Conservation (phyloP, 768 basidiomycete species). For the Kwoniella newhampshirensis region DNA sequence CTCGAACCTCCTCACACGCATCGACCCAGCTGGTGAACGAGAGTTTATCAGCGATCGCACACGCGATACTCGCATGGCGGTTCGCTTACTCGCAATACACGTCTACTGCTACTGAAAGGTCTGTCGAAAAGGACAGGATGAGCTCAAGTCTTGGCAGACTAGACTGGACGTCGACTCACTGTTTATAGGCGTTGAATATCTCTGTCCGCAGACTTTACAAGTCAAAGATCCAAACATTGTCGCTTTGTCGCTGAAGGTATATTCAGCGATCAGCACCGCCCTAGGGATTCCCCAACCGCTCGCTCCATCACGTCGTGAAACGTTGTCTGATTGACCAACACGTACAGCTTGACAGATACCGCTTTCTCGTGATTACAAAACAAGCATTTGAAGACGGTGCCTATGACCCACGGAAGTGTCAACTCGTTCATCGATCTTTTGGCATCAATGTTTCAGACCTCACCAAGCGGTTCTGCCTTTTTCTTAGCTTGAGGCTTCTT, state of each 20-base stretch:
- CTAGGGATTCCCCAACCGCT: conserved; percentile 71
- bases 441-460: not conserved
- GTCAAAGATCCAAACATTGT: conserved; percentile 77
- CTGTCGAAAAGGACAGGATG: conserved; percentile 9
- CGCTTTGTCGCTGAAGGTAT: conserved; percentile 40
- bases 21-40: conserved; percentile 45
- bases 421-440: not conserved
- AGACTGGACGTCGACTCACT: conserved; percentile 25
- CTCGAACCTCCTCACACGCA: conserved; percentile 46
- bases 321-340: too few relatives aligned
- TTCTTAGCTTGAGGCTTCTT: conserved; percentile 43
- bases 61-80: too few relatives aligned
- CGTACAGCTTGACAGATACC: conserved; percentile 43
- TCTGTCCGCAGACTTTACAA: conserved; percentile 76
- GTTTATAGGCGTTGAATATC: conserved; percentile 87
- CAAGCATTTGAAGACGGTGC: conserved; percentile 50
- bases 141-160: conserved; percentile 12
- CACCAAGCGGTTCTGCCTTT: conserved; percentile 24
- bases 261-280: conserved; percentile 63
- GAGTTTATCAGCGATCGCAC: conserved; percentile 3
- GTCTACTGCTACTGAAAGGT: conserved; percentile 24
- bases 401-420: conserved; percentile 16
- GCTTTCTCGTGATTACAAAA: conserved; percentile 49
- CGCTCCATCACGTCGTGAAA: too few relatives aligned
- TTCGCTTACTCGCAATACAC: conserved; percentile 78